Evolutionary conservation across 2,329 filamentous ascomycete species (phyloP).

Genomic region (Pseudopyrenochaeta lycopersici): DNA sequence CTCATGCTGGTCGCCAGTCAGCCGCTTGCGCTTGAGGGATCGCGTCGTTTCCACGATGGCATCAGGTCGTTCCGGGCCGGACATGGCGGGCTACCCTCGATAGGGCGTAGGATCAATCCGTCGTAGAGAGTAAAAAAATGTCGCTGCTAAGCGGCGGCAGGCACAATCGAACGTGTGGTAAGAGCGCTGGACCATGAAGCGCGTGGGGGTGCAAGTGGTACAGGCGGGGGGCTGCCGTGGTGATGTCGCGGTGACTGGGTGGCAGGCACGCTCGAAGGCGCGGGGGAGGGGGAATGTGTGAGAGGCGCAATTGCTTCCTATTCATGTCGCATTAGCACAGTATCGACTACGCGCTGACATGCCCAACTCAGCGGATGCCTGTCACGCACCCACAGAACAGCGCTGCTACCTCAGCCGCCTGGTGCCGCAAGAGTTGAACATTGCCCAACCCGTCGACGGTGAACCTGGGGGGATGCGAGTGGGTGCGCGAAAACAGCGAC

Average conservation of each 20-base stretch:
- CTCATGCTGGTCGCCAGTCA: constrained; percentile 41
- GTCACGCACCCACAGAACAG: constrained; percentile 24
- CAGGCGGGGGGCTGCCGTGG: constrained; percentile 7
- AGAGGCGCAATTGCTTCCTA: not conserved
- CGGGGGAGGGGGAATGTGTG: not conserved
- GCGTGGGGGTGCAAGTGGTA: constrained; percentile 5
- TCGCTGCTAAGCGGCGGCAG: constrained; percentile 13
- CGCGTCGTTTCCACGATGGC: constrained; percentile 34
- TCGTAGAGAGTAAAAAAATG: constrained; percentile 6
- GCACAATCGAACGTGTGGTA: constrained; percentile 12
- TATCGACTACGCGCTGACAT: constrained; percentile 4
- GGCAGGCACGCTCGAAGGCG: constrained; percentile 3
- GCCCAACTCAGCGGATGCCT: too few species aligned
- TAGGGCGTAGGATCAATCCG: not conserved
- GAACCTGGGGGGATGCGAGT: constrained; percentile 15
- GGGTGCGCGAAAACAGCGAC: not conserved
- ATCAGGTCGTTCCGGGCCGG: constrained; percentile 36
- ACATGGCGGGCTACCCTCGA: constrained; percentile 37
- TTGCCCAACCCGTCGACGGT: constrained; percentile 29
- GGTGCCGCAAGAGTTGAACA: constrained; percentile 35
- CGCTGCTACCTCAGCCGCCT: constrained; percentile 40
- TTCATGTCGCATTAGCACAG: constrained; percentile 7
- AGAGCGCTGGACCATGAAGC: constrained; percentile 27
- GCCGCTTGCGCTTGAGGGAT: constrained; percentile 35
- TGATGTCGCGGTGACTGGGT: constrained; percentile 6